Evolutionary conservation across 306 rosid genomes (phyloP).

Genomic region (Cyamopsis tetragonoloba): DNA sequence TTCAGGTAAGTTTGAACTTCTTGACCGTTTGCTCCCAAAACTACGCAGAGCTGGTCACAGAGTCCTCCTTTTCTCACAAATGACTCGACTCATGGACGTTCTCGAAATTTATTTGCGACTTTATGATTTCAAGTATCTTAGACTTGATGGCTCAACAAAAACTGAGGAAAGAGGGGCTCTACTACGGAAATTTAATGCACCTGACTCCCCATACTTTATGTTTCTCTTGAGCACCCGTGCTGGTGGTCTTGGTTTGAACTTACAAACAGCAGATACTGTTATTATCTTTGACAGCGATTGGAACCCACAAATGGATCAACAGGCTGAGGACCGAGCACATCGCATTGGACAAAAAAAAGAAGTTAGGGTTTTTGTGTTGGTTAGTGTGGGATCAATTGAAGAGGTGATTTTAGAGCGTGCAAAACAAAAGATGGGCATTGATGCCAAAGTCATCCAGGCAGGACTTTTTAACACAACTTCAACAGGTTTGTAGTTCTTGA

Average conservation of each 20-base stretch:
- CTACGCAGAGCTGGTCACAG: slow-evolving; percentile 93
- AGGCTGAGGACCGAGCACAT: slow-evolving; percentile 99
- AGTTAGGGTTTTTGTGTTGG: slow-evolving; percentile 96
- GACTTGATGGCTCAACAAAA: slow-evolving; percentile 98
- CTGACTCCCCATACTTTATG: slow-evolving; percentile 91
- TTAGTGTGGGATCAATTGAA: slow-evolving; percentile 97
- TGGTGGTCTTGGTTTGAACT: slow-evolving; percentile 98
- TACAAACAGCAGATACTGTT: slow-evolving; percentile 96
- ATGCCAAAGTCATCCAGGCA: slow-evolving; percentile 99
- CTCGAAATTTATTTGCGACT: slow-evolving; percentile 84
- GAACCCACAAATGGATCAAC: slow-evolving; percentile 99
- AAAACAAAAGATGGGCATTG: slow-evolving; percentile 99
- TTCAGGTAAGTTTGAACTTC: slow-evolving; percentile 98
- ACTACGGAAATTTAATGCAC: slow-evolving; percentile 76
- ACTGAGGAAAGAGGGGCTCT: slow-evolving; percentile 92
- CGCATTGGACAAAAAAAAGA: slow-evolving; percentile 99
- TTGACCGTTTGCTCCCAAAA: slow-evolving; percentile 97
- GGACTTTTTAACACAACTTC: slow-evolving; percentile 98
- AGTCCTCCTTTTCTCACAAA: slow-evolving; percentile 94
- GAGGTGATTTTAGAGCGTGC: slow-evolving; percentile 99
- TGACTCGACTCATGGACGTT: slow-evolving; percentile 95
- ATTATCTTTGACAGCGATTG: slow-evolving; percentile 97
- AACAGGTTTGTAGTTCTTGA: slow-evolving; percentile 70
- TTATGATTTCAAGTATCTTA: slow-evolving; percentile 73
- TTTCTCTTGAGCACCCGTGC: slow-evolving; percentile 99